Base-by-base conservation (phyloP, 371 early-diverging fungal genomes). In the Basidiobolus meristosporus region DNA sequence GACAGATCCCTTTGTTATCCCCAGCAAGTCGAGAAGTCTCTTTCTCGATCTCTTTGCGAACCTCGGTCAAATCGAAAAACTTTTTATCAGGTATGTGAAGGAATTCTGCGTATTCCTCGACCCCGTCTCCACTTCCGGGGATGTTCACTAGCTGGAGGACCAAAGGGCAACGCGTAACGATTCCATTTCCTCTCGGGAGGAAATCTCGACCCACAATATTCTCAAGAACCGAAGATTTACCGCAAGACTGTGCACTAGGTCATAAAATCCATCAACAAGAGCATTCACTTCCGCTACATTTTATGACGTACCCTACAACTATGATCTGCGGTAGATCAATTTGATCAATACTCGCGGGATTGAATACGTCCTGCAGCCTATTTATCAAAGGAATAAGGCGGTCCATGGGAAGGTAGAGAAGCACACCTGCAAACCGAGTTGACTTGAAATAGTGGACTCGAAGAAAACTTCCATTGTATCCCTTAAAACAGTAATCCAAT, bases 301-400 rank as follows among this genome's bases (percentile, higher is more conserved):
- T 22, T 36, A 15, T 2, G 18, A 43, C 55, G 28, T 65, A 69
- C 50, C 81, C 86, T 26, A 84, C 77, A 2, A 82, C 79, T 38
- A 82, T 77, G 45, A 91, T 77, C 65, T 84, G 91, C 11, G 95
- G 95, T 12, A 93, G 65, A 60, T 90, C 90, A 43, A 92, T 65
- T 42, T 59, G 63, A 46, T 81, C 80, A 50, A 68, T 73, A 46
- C 82, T 79, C 42, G 80, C 68, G 18, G 80, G 68, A 36, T 75
- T 70, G 60, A 89, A 83, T 12, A 89, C 86, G 52, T 89, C 88
- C 57, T 91, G 93, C 17, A 93, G 71, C 53, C 76, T 78, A 61
- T 93, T 93, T 47, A 88, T 75, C 19, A 83, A 53, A 9, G 73
- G 78, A 50, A 87, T 83, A 31, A 88, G 62, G 60, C 78, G 76